Evolutionary conservation across 805 yeast genomes (phyloP), one percentile per base, ranked within the genome.

Genomic region (Yarrowia osloensis): DNA sequence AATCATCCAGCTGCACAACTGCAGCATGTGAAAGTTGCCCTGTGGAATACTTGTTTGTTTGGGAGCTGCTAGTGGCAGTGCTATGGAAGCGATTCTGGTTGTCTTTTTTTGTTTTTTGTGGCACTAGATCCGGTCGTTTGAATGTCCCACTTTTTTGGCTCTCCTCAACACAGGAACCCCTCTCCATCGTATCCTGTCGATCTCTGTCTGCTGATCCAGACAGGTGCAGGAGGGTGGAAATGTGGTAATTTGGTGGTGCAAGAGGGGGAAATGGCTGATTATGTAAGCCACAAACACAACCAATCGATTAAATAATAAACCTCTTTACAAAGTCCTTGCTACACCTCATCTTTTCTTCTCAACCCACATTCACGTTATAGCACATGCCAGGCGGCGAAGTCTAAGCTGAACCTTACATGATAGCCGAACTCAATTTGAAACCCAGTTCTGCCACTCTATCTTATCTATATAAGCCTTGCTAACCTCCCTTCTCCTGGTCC

Each of bases 161-260:
- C 26, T 17, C 26, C 26, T 17, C 19, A 26, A 26, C 21, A 33
- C 28, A 21, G 15, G 17, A 49, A 49, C 55, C 55, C 55, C 55
- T 49, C 55, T 49, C 46, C 26, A 11, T 46, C 55, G 55, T 49
- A 49, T 49, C 26, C 39, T 29, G 55, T 49, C 55, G 55, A 49
- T 49, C 55, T n/a, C 39, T 29, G 54, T 47, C 35, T 46, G 50
- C 50, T 46, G 50, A 46, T 46, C 50, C 31, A 15, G 50, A 17
- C 21, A 17, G 31, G 50, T 35, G 39, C 39, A 35, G 19, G n/a
- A 35, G 39, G 39, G 1, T 5, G 3, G 2, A 15, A 13, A 15
- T 5, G 19, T n/a, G 39, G 19, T 35, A 6, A 3, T 33, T 33
- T 5, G 35, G 35, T 1, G 7, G 7, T 2, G 7, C 6, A 28